Conservation (phyloP, 2,329 filamentous ascomycete species). For the Claviceps digitariae region DNA sequence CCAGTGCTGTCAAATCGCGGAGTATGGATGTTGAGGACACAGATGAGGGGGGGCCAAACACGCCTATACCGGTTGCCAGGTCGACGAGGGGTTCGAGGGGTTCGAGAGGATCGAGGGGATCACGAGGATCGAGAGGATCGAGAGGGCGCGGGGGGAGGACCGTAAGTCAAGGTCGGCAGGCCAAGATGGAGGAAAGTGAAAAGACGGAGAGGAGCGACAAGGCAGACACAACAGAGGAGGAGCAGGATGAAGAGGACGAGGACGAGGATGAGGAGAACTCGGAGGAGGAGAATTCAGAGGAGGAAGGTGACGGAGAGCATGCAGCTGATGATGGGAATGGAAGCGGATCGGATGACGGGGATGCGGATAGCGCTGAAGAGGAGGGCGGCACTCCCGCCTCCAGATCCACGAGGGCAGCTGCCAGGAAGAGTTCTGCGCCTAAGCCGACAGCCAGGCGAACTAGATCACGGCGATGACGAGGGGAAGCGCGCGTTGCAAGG, state of each 20-base stretch:
- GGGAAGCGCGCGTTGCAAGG: slow-evolving; percentile 9
- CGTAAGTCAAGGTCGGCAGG: slow-evolving; percentile 20
- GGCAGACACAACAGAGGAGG: slow-evolving; percentile 20
- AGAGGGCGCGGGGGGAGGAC: slow-evolving; percentile 31
- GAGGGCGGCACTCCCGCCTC: slow-evolving; percentile 22
- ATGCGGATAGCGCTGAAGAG: slow-evolving; percentile 11
- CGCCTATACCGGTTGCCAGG: slow-evolving; percentile 21
- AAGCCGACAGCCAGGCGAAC: slow-evolving; percentile 4
- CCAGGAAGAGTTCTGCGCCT: slow-evolving; percentile 2
- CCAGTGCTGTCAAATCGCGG: slow-evolving; percentile 21
- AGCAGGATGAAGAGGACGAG: slow-evolving; percentile 11
- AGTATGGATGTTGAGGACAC: slow-evolving; percentile 35
- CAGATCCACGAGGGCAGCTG: slow-evolving; percentile 13
- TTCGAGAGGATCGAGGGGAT: neutral
- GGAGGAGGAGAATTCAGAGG: neutral
- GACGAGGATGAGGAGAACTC: neutral
- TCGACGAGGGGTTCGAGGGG: slow-evolving; percentile 21
- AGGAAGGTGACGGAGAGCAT: slow-evolving; percentile 16
- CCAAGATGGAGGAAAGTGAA: slow-evolving; percentile 20
- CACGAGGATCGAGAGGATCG: slow-evolving; percentile 12
- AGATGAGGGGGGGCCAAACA: slow-evolving; percentile 30
- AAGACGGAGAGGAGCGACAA: slow-evolving; percentile 14
- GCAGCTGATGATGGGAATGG: slow-evolving; percentile 21
- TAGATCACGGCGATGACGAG: slow-evolving; percentile 3
- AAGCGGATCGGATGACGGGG: slow-evolving; percentile 13